A percentile compares a stretch with the other conserved stretches of the same genome.
Evolutionary conservation across 768 basidiomycete species (phyloP).

Genomic region (Mycena olivaceomarginata): DNA sequence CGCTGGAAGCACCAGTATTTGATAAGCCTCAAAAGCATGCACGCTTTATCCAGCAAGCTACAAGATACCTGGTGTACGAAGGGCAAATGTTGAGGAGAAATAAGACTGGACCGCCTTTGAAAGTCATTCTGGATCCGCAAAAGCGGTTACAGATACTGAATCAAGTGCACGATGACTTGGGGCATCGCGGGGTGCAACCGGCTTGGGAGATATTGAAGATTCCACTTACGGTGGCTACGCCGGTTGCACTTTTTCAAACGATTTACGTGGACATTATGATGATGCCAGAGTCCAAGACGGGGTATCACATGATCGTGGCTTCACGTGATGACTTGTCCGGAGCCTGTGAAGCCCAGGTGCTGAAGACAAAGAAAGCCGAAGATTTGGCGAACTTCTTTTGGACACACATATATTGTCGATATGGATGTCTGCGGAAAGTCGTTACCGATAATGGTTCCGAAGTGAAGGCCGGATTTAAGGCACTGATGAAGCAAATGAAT

Average conservation of each 20-base stretch:
- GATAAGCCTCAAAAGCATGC: slow-evolving; percentile 20
- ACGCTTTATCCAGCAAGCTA: slow-evolving; percentile 35
- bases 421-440: too few relatives aligned
- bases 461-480: slow-evolving; percentile 46
- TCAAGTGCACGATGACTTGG: too few relatives aligned
- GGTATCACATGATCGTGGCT: too few relatives aligned
- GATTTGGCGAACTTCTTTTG: slow-evolving; percentile 54
- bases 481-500: slow-evolving; percentile 8
- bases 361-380: slow-evolving; percentile 39
- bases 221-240: too few relatives aligned
- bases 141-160: too few relatives aligned
- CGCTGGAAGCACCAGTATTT: background rate
- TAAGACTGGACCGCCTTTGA: background rate
- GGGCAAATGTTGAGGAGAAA: slow-evolving; percentile 38
- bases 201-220: too few relatives aligned
- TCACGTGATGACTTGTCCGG: slow-evolving; percentile 54
- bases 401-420: slow-evolving; percentile 9
- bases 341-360: slow-evolving; percentile 51
- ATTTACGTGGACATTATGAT: slow-evolving; percentile 52
- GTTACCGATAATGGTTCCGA: slow-evolving; percentile 48
- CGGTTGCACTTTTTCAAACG: background rate
- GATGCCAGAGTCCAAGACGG: slow-evolving; percentile 46
- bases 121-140: too few relatives aligned
- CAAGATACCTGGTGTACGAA: slow-evolving; percentile 38
- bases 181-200: too few relatives aligned